Percentiles rank a stretch among this genome's conserved stretches.
These are phyloP conservation scores for Pseudopediastrum boryanum DNA, from an alignment of 139 green algal species.

Conservation along the genomic window DNA sequence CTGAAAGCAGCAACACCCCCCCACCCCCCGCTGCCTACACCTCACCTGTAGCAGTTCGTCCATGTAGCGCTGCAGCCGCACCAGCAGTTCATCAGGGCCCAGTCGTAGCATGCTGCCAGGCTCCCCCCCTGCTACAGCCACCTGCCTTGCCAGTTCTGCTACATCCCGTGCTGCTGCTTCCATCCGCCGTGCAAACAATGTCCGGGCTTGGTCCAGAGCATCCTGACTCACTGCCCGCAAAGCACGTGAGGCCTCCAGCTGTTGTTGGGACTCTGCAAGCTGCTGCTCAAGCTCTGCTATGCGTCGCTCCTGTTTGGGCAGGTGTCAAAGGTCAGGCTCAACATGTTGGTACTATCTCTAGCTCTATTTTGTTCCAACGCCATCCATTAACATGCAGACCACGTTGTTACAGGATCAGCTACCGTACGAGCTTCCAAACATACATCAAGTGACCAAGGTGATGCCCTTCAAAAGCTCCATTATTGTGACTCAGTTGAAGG, in stretches of 20 bases:
- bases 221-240: conserved; percentile 23
- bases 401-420: too few species aligned
- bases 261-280: conserved; percentile 37
- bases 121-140: conserved; percentile 12
- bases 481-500: too few species aligned
- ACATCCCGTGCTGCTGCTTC: conserved; percentile 25
- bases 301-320: conserved; percentile 51
- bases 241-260: conserved; percentile 44
- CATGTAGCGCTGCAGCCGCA: conserved; percentile 17
- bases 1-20: too few species aligned
- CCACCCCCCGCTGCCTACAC: not conserved
- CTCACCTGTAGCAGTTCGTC: conserved; percentile 36
- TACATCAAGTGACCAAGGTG: too few species aligned
- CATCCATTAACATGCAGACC: too few species aligned
- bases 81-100: conserved; percentile 30
- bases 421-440: too few species aligned
- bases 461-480: too few species aligned
- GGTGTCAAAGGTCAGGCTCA: too few species aligned
- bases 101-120: conserved; percentile 3
- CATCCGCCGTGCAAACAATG: conserved; percentile 11
- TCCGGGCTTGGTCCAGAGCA: conserved; percentile 15
- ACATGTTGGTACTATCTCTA: too few species aligned
- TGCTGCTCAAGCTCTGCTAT: conserved; percentile 37
- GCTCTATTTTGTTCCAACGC: too few species aligned
- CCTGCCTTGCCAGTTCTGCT: conserved; percentile 14